A percentile compares a stretch with the other conserved stretches of the same genome.
phyloP scores from a whole-genome alignment of 441 rosid genomes.

The Croton laevigatus region DNA sequence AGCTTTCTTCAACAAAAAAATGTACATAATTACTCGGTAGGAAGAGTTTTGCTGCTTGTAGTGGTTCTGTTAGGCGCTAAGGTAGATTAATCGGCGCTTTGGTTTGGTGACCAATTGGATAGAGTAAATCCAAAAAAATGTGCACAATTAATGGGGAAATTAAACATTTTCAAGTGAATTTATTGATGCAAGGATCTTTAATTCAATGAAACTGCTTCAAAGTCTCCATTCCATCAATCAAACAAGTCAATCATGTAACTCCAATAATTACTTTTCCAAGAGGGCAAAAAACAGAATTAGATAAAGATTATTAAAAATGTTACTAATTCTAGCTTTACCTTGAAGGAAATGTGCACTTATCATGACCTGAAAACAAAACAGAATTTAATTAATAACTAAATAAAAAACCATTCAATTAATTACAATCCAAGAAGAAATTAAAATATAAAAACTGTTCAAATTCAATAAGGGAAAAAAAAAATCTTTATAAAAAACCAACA shows the following conservation, averaged over 20 bases:
- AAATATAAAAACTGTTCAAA: background rate
- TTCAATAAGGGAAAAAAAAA: background rate
- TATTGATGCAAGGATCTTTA: background rate
- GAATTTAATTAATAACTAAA: background rate
- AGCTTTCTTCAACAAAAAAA: background rate
- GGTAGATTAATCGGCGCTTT: too few species aligned
- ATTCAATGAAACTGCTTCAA: background rate
- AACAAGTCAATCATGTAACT: background rate
- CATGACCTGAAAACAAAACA: slow-evolving; percentile 59
- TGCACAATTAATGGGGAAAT: background rate
- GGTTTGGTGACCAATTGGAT: too few species aligned
- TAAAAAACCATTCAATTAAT: background rate
- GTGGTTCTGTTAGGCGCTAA: too few species aligned
- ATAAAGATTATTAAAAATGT: background rate
- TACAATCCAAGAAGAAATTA: background rate
- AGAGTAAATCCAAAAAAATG: too few species aligned
- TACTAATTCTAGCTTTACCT: slow-evolving; percentile 42
- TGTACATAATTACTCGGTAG: background rate
- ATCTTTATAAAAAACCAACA: background rate
- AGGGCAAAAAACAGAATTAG: background rate
- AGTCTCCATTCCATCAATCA: background rate
- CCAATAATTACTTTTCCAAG: background rate
- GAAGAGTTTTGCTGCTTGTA: too few species aligned
- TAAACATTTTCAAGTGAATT: background rate
- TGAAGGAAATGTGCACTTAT: slow-evolving; percentile 71